Conservation (phyloP, 2,329 filamentous ascomycete species). For the Amesomyces nigricolor region DNA sequence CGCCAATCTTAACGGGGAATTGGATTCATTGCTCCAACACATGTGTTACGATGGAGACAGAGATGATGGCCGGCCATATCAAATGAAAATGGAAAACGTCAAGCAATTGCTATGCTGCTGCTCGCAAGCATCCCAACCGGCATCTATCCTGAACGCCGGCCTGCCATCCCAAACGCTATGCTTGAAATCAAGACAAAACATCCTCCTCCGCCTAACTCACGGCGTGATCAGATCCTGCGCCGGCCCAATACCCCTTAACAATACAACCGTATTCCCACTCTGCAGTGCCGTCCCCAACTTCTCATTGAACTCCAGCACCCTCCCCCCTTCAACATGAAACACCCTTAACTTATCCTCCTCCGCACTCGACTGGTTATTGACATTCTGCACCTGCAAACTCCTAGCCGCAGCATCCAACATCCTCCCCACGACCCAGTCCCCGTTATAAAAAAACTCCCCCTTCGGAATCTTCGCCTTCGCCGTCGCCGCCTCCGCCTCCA, state of each 20-base stretch:
- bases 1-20: too few species aligned
- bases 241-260: conserved; percentile 80
- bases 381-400: conserved; percentile 71
- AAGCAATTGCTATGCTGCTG: background rate
- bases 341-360: conserved; percentile 78
- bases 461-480: conserved; percentile 77
- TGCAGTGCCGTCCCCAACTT: conserved; percentile 69
- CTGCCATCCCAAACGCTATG: conserved; percentile 10
- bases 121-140: background rate
- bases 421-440: conserved; percentile 85
- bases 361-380: conserved; percentile 71
- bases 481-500: conserved; percentile 85
- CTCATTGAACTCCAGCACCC: conserved; percentile 81
- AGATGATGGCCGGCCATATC: too few species aligned
- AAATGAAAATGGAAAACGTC: background rate
- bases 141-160: conserved; percentile 11
- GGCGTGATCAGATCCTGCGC: conserved; percentile 65
- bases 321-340: conserved; percentile 87
- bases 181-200: conserved; percentile 10
- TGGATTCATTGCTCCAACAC: background rate
- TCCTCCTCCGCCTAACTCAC: conserved; percentile 25
- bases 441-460: conserved; percentile 73
- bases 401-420: conserved; percentile 73
- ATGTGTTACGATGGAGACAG: background rate
- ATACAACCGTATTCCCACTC: conserved; percentile 83